A percentile compares a stretch with the other conserved stretches of the same genome.
phyloP scores from a whole-genome alignment of 23 red algal species.

The Gracilariopsis chorda region DNA sequence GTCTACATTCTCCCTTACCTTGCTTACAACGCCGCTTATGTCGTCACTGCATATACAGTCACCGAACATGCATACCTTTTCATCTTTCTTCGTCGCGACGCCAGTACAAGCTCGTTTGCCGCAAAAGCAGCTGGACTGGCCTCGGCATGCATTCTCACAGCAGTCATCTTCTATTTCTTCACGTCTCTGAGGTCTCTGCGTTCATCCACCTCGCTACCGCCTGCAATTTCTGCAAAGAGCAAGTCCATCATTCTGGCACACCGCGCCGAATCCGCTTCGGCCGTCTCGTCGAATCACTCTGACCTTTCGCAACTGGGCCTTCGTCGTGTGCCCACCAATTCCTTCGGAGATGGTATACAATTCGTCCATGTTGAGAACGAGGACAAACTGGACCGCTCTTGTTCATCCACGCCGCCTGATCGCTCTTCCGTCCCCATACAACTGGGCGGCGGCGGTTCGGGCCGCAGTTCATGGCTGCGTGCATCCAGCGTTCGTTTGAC shows the following conservation, averaged over 20 bases:
- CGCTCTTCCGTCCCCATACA: background rate
- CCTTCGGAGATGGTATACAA: background rate
- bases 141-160: background rate
- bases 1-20: slow-evolving; percentile 11
- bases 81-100: slow-evolving; percentile 17
- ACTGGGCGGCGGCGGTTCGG: background rate
- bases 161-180: background rate
- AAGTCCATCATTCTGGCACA: background rate
- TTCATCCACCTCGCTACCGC: background rate
- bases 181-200: background rate
- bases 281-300: background rate
- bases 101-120: background rate
- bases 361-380: slow-evolving; percentile 10
- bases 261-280: background rate
- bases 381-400: background rate
- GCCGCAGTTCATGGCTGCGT: background rate
- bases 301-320: slow-evolving; percentile 5
- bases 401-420: background rate
- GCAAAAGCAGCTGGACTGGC: slow-evolving; percentile 12
- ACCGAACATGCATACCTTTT: slow-evolving; percentile 15
- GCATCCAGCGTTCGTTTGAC: background rate
- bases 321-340: slow-evolving; percentile 7
- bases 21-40: slow-evolving; percentile 31
- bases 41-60: background rate
- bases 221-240: slow-evolving; percentile 1